Conservation (phyloP, 371 early-diverging fungal genomes). For the Mucor ambiguus region DNA sequence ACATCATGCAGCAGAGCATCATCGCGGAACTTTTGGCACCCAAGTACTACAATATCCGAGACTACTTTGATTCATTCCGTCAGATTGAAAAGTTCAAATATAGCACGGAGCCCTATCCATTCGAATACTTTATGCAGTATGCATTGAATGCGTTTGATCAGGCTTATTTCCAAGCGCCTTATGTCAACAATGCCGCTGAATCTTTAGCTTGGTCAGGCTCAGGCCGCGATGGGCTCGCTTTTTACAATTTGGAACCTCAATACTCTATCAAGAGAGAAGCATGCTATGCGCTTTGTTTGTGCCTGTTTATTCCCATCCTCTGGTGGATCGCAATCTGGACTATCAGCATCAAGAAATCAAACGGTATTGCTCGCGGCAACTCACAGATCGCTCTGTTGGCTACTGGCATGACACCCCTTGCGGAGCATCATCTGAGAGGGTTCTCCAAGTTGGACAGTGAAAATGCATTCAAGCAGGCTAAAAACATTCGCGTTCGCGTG, state of each 20-base stretch:
- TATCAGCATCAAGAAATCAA: slow-evolving; percentile 3
- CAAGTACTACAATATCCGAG: slow-evolving; percentile 1
- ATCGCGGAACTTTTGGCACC: slow-evolving; percentile 11
- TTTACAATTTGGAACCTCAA: not conserved
- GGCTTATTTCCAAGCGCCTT: slow-evolving; percentile 14
- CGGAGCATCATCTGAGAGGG: not conserved
- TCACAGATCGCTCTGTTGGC: slow-evolving; percentile 21
- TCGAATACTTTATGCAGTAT: slow-evolving; percentile 1
- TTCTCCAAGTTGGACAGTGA: slow-evolving; percentile 8
- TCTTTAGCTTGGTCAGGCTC: not conserved
- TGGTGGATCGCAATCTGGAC: slow-evolving; percentile 20
- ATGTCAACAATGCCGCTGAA: not conserved
- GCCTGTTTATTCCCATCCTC: slow-evolving; percentile 11
- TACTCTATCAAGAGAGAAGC: not conserved
- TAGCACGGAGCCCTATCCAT: not conserved
- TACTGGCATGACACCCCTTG: slow-evolving; percentile 16
- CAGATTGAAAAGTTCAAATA: not conserved
- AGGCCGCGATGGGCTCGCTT: not conserved
- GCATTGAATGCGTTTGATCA: slow-evolving; percentile 6
- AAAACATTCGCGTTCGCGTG: slow-evolving; percentile 8
- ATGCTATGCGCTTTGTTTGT: not conserved
- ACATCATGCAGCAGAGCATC: slow-evolving; percentile 22
- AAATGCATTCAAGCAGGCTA: slow-evolving; percentile 10
- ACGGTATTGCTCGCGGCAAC: slow-evolving; percentile 18
- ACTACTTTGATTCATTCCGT: not conserved